Percentiles rank a stretch among this genome's conserved stretches.
Conservation (phyloP, 257 asterid species). For the Salvia miltiorrhiza region DNA sequence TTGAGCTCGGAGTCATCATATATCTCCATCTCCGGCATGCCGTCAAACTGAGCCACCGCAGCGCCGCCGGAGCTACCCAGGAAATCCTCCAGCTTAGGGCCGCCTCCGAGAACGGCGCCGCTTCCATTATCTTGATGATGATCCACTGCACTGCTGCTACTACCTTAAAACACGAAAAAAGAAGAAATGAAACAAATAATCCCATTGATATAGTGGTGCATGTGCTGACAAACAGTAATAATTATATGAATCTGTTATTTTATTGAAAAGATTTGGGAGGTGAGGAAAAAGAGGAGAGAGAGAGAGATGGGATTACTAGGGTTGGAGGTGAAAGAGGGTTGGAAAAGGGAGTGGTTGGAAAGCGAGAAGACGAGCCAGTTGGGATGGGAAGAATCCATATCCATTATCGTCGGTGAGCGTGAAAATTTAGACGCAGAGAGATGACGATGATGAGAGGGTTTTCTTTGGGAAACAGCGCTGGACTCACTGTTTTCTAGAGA, state of each 20-base stretch:
- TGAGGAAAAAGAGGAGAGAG: conserved; percentile 10
- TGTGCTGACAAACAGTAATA: conserved; percentile 25
- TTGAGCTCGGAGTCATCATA: conserved; percentile 68
- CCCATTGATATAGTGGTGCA: conserved; percentile 1
- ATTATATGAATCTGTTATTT: not conserved
- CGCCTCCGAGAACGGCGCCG: conserved; percentile 22
- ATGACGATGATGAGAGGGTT: not conserved
- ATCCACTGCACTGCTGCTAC: conserved; percentile 21
- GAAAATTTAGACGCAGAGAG: conserved; percentile 22
- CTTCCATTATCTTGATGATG: conserved; percentile 23
- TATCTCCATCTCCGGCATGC: conserved; percentile 18
- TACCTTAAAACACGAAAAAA: conserved; percentile 12
- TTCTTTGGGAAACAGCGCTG: conserved; percentile 58
- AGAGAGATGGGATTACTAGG: not conserved
- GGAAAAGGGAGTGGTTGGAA: conserved; percentile 62
- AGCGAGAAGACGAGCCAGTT: conserved; percentile 90
- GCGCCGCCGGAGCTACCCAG: conserved; percentile 40
- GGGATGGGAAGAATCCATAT: conserved; percentile 56
- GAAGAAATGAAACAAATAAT: not conserved
- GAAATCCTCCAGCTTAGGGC: conserved; percentile 75
- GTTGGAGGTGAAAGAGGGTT: conserved; percentile 35
- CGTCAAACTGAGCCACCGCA: conserved; percentile 22
- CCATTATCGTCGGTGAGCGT: conserved; percentile 39
- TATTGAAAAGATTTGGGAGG: not conserved
- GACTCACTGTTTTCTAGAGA: conserved; percentile 14